Evolutionary conservation across 345 rosid species (phyloP).

Genomic region (Salix dunnii): DNA sequence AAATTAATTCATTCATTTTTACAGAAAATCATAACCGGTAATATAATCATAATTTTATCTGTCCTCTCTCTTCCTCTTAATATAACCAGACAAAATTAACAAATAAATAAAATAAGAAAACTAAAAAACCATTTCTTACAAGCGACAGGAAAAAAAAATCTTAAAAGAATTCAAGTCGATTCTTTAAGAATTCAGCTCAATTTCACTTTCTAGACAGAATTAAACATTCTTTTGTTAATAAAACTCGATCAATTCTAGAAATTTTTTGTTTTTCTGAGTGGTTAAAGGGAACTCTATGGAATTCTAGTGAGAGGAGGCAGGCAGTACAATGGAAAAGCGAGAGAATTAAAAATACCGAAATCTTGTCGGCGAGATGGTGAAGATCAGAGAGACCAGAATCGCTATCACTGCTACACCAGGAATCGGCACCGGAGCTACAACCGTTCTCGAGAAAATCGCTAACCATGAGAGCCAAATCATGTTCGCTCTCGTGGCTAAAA

Average conservation of each 20-base stretch:
- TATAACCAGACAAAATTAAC: not conserved
- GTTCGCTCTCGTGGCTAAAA: conserved; percentile 83
- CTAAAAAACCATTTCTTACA: not conserved
- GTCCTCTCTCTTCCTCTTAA: not conserved
- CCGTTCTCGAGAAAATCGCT: conserved; percentile 78
- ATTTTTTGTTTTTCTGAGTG: not conserved
- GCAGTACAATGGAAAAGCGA: not conserved
- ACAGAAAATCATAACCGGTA: not conserved
- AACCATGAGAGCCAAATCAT: conserved; percentile 81
- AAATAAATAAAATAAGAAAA: not conserved
- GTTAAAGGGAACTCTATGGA: not conserved
- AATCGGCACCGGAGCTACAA: conserved; percentile 52
- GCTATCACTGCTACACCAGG: conserved; percentile 83
- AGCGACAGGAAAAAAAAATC: not conserved
- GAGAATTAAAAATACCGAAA: conserved; percentile 43
- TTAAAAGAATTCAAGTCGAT: not conserved
- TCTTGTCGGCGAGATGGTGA: conserved; percentile 61
- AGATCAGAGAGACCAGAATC: conserved; percentile 79
- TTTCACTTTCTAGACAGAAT: not conserved
- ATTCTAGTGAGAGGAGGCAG: not conserved
- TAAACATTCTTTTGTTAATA: not conserved
- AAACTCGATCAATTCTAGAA: not conserved
- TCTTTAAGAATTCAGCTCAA: not conserved
- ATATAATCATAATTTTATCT: not conserved
- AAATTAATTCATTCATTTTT: not conserved